Percentiles rank a stretch among this genome's conserved stretches.
Evolutionary conservation across 177 flowering plant species (phyloP).

Genomic region (Vitis hybrid): DNA sequence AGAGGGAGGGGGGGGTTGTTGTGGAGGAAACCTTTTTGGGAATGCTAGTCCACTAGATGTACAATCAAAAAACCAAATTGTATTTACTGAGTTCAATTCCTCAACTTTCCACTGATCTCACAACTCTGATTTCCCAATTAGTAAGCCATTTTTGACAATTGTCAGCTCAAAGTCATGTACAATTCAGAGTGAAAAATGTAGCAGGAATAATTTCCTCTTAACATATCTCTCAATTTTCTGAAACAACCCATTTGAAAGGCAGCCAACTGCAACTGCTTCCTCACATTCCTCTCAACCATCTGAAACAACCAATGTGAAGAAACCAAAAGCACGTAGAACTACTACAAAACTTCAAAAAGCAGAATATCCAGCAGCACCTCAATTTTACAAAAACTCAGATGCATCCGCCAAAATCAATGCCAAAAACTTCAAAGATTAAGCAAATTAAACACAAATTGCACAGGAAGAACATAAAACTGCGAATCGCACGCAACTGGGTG

Average conservation of each 20-base stretch:
- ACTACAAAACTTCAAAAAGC: not conserved
- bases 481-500: not conserved
- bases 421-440: not conserved
- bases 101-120: not conserved
- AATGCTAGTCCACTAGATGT: not conserved
- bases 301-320: no score
- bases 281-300: no score
- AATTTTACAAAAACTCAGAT: not conserved
- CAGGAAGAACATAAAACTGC: not conserved
- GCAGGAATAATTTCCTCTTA: no score
- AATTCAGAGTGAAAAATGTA: no score
- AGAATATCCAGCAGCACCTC: no score
- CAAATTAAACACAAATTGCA: conserved; percentile 1
- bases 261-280: no score
- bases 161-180: not conserved
- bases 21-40: no score
- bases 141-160: not conserved
- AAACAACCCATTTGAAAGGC: no score
- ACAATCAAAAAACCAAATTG: not conserved
- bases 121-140: not conserved
- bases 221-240: no score
- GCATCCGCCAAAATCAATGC: not conserved
- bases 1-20: not conserved
- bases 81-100: not conserved
- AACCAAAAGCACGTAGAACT: not conserved